Evolutionary conservation across 345 rosid species (phyloP), one percentile per base, ranked within the genome.

Genomic region (Clausena lansium): DNA sequence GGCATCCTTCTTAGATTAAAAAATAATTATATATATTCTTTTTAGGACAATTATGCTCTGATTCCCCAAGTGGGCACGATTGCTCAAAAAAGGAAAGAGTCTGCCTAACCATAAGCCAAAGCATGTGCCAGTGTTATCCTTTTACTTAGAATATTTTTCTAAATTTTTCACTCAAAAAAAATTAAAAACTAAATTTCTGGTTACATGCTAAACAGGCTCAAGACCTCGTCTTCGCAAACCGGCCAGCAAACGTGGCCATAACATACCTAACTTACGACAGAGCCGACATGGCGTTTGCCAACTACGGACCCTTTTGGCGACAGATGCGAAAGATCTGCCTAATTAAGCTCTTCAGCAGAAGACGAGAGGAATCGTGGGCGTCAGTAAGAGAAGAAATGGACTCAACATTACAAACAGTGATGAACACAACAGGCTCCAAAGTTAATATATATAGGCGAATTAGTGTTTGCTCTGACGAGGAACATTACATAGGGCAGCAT

Each of bases 221-320:
- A 50, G 97, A 94, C 57, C 82, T 72, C 74, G 75, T 84, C 57
- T 95, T 92, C 76, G 82, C 97, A 5, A 93, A 95, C 76, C 84
- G 98, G 30, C 93, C 97, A 0, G 95, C 97, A 22, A 92, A 88
- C 47, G 74, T 87, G 0, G 98, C 98, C 24, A 91, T 92, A 19
- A 78, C 79, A 28, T 93, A 91, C 74, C 86, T 93, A 5, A 95
- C 94, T 0, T 95, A 95, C 36, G 82, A 91, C 36, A 89, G 98
- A 4, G 93, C 95, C 2, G 98, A 95, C 80, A 93, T 95, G 97
- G 97, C 98, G 9, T 95, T 95, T 63, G 98, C 98, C 6, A 88
- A 95, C 84, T 93, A 93, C 80, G 98, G 98, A 4, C 98, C 98
- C 3, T 85, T 93, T 62, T 93, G 98, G 98, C 88, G 97, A 33